Base-by-base conservation (phyloP, 805 yeast genomes). In the Suhomyces prunicola region DNA sequence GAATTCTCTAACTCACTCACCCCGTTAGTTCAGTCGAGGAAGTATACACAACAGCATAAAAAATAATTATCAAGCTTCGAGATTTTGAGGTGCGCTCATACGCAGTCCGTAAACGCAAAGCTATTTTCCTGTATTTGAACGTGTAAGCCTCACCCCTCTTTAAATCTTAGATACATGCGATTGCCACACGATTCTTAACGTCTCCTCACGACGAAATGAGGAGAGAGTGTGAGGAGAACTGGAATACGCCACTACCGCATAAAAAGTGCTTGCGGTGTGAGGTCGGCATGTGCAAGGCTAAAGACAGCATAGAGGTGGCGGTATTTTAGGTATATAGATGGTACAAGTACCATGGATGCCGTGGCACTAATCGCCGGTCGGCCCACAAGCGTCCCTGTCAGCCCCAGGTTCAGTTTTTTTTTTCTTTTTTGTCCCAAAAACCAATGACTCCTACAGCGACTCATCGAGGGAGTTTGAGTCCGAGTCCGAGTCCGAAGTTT, bases 401-500 rank as follows among this genome's bases (percentile, higher is more conserved):
- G 22, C 42, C 42, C 42, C 42, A 39, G 42, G 42, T 39, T 17
- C 13, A 9, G 17, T 17, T 39, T 15, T 15, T 39, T 39, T 15
- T 17, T n/a, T 6, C 15, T 7, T 39, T 17, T 19, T 17, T 17
- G 15, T 17, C 17, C 24, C 6, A 9, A 22, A 27, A 23, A 12
- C 23, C 44, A 6, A 42, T 44, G 47, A 44, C 47, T 27, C 47
- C 42, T 17, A 7, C 41, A 46, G 41, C 49, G 49, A 47, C 44
- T 47, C 49, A 47, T 23, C 29, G 29, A n/a, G 15, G n/a, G 23
- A 19, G 29, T 22, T 12, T 19, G 27, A 35, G 49, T 35, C 49
- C 49, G 49, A 47, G 49, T 36, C 49, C 49, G 49, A 47, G 49
- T 47, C 49, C 49, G 49, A 47, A 23, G 27, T 17, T 15, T 27